phyloP scores from a whole-genome alignment of 306 rosid species.

The Malus sieversii region DNA sequence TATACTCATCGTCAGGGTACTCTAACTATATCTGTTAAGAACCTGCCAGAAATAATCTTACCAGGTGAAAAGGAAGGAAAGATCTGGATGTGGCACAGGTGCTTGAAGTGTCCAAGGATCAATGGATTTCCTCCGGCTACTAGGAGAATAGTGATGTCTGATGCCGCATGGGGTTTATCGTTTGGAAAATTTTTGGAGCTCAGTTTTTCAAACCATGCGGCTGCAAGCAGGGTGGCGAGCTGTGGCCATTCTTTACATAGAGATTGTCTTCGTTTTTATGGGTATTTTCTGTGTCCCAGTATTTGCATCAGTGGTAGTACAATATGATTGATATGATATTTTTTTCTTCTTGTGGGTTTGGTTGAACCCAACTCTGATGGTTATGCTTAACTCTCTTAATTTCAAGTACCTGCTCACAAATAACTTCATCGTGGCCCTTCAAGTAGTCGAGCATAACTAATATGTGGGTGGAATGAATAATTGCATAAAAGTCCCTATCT shows the following conservation, averaged over 20 bases:
- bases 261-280: constrained; percentile 97
- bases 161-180: constrained; percentile 99
- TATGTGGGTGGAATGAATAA: background rate
- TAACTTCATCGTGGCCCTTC: background rate
- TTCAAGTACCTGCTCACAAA: background rate
- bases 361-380: background rate
- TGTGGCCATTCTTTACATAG: constrained; percentile 98
- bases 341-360: background rate
- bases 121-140: constrained; percentile 96
- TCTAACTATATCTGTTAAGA: constrained; percentile 91
- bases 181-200: constrained; percentile 99
- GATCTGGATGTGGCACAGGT: constrained; percentile 99
- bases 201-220: constrained; percentile 97
- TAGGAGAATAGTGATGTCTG: constrained; percentile 86
- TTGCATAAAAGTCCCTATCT: background rate
- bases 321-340: background rate
- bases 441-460: background rate
- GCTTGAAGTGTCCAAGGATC: constrained; percentile 83
- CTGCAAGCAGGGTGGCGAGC: constrained; percentile 98
- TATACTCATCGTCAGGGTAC: constrained; percentile 97
- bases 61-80: constrained; percentile 94
- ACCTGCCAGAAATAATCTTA: constrained; percentile 55
- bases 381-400: background rate
- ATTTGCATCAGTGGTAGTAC: background rate
- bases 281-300: constrained; percentile 31